Conservation (phyloP, 352 stramenopile genomes). For the Globisporangium emineosum region DNA sequence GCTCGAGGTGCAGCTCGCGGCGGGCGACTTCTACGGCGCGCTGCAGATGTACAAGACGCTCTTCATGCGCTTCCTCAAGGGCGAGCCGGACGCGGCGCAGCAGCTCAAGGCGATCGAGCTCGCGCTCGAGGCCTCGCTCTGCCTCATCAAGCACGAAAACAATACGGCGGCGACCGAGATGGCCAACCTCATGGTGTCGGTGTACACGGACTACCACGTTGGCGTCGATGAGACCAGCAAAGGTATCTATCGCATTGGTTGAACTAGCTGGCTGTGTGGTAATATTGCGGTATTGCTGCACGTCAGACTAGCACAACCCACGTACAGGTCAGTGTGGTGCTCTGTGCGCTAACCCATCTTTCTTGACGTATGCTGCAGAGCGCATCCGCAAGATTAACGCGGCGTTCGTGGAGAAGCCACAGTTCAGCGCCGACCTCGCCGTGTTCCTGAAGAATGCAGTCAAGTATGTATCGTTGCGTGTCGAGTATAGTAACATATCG, state of each 20-base stretch:
- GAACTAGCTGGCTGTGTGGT: too few species aligned
- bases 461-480: slow-evolving; percentile 41
- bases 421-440: slow-evolving; percentile 66
- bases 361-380: slow-evolving; percentile 15
- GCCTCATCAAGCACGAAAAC: slow-evolving; percentile 69
- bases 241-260: slow-evolving; percentile 19
- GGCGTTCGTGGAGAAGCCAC: slow-evolving; percentile 57
- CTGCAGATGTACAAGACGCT: slow-evolving; percentile 91
- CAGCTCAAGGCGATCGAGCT: slow-evolving; percentile 65
- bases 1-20: slow-evolving; percentile 61
- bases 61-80: slow-evolving; percentile 84
- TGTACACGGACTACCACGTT: slow-evolving; percentile 69
- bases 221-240: slow-evolving; percentile 71
- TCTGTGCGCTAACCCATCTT: neutral
- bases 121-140: slow-evolving; percentile 60
- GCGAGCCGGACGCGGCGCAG: slow-evolving; percentile 47
- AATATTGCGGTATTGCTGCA: too few species aligned
- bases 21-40: slow-evolving; percentile 84
- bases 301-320: slow-evolving; percentile 6
- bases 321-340: neutral
- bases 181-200: slow-evolving; percentile 71
- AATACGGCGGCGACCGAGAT: slow-evolving; percentile 79
- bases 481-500: neutral
- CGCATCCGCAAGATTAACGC: slow-evolving; percentile 60
- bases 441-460: slow-evolving; percentile 77